A percentile compares a stretch with the other conserved stretches of the same genome.
phyloP scores from a whole-genome alignment of 768 basidiomycete species.

The Phylloporus scabripes region DNA sequence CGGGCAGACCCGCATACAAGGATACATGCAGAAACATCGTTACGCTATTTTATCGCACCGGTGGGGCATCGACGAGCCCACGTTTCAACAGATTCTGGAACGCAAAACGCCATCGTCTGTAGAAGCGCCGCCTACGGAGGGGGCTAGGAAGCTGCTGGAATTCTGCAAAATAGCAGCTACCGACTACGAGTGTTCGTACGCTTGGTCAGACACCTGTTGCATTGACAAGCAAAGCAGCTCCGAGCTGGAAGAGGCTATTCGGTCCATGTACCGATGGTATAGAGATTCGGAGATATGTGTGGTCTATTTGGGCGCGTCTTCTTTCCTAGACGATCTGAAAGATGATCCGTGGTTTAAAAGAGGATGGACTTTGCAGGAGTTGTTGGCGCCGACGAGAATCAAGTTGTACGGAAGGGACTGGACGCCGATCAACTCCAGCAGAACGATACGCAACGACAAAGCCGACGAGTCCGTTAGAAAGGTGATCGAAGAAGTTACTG shows the following conservation, averaged over 20 bases:
- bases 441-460: conserved; percentile 1
- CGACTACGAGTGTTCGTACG: conserved; percentile 2
- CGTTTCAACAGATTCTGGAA: background rate
- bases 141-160: background rate
- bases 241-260: conserved; percentile 5
- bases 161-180: conserved; percentile 1
- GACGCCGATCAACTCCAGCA: background rate
- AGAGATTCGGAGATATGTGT: conserved; percentile 1
- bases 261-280: conserved; percentile 8
- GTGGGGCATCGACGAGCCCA: conserved; percentile 1
- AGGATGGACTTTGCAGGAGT: conserved; percentile 5
- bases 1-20: background rate
- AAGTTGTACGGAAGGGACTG: conserved; percentile 3
- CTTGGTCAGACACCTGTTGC: conserved; percentile 6
- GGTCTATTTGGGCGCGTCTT: background rate
- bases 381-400: background rate
- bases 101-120: background rate
- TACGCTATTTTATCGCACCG: conserved; percentile 5
- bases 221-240: conserved; percentile 7
- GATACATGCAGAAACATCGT: background rate
- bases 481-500: background rate
- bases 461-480: background rate
- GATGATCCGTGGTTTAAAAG: conserved; percentile 4
- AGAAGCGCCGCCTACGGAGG: background rate
- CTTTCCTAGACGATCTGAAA: background rate